phyloP scores from a whole-genome alignment of 495 filamentous ascomycete species.

The Neurospora intermedia region DNA sequence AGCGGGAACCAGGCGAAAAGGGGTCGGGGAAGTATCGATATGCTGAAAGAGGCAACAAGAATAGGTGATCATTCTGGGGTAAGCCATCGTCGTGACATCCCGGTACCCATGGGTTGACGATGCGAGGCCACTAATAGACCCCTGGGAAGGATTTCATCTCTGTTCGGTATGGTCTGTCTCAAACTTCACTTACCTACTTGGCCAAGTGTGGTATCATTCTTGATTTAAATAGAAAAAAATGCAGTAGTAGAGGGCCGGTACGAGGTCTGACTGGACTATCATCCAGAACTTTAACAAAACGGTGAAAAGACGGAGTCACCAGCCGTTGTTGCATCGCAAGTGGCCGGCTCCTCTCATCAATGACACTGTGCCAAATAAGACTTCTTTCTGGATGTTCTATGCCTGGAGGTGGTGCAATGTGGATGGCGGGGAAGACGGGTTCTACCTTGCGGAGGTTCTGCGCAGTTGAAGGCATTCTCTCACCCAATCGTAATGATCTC shows the following conservation, averaged over 20 bases:
- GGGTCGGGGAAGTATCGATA: not conserved
- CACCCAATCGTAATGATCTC: not conserved
- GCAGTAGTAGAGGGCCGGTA: not conserved
- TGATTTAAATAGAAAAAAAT: not conserved
- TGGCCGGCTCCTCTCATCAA: not conserved
- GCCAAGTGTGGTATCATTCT: not conserved
- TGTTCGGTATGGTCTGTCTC: not conserved
- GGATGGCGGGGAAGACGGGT: not conserved
- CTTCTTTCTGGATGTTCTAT: not conserved
- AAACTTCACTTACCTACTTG: too few species aligned
- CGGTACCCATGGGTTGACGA: not conserved
- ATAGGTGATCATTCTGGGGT: not conserved
- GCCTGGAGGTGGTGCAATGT: too few species aligned
- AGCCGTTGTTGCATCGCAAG: not conserved
- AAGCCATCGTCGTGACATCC: not conserved
- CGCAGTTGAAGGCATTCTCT: not conserved
- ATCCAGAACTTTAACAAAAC: not conserved
- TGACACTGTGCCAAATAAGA: not conserved
- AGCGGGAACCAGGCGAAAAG: not conserved
- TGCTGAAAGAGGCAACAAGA: not conserved
- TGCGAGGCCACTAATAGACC: not conserved
- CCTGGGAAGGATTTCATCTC: not conserved
- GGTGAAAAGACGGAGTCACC: not conserved
- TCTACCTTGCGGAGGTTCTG: not conserved
- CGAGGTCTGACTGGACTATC: not conserved